These are phyloP conservation scores for Rhizopogon parksii DNA, from an alignment of 1,284 basidiomycete species.

Conservation along the genomic window DNA sequence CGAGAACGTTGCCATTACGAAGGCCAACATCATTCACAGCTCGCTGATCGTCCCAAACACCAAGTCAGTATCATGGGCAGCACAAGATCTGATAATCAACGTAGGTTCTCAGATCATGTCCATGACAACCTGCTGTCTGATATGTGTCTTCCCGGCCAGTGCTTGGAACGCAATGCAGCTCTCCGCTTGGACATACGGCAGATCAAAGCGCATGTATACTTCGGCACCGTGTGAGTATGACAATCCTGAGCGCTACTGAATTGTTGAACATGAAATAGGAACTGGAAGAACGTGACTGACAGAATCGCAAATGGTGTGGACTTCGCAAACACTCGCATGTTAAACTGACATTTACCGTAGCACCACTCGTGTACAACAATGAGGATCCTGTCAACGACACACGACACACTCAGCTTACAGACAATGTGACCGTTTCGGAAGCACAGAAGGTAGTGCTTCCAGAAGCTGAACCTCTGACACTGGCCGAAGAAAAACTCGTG, in stretches of 20 bases:
- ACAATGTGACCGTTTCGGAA: not conserved
- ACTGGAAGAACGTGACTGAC: slow-evolving; percentile 1
- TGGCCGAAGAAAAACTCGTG: not conserved
- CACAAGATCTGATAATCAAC: slow-evolving; percentile 35
- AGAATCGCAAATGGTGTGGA: not conserved
- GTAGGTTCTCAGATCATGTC: slow-evolving; percentile 20
- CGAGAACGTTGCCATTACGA: slow-evolving; percentile 15
- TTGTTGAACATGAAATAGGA: not conserved
- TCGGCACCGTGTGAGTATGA: slow-evolving; percentile 36
- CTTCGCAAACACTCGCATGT: not conserved
- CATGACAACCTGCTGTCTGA: not conserved
- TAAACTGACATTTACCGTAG: slow-evolving; percentile 1
- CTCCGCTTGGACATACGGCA: slow-evolving; percentile 34
- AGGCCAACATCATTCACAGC: slow-evolving; percentile 23
- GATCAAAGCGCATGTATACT: slow-evolving; percentile 41
- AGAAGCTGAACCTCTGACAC: not conserved
- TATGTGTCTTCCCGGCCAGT: slow-evolving; percentile 27
- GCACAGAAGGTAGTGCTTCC: not conserved
- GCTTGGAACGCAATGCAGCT: slow-evolving; percentile 48
- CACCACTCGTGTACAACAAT: not conserved
- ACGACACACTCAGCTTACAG: not conserved
- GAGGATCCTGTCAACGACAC: not conserved
- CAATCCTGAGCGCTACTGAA: not conserved
- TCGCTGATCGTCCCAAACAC: slow-evolving; percentile 18
- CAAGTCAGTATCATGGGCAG: slow-evolving; percentile 28